phyloP scores from a whole-genome alignment of 2,329 filamentous ascomycete species.

The Pseudopyrenochaeta lycopersici region DNA sequence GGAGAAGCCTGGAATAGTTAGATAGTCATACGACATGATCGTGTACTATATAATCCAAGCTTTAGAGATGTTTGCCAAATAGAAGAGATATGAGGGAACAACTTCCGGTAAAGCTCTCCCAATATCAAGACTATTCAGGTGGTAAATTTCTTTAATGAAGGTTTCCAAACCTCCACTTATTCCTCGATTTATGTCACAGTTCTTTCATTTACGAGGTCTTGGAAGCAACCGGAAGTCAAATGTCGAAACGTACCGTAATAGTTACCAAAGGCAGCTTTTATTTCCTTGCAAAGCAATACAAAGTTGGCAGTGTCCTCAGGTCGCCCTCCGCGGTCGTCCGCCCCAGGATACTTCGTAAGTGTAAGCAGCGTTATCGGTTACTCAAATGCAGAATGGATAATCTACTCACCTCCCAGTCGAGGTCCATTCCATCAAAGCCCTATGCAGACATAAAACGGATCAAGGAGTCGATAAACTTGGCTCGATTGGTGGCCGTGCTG shows the following conservation, averaged over 20 bases:
- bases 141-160: too few species aligned
- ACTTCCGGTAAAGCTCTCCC: not conserved
- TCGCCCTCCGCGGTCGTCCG: constrained; percentile 8
- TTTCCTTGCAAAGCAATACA: not conserved
- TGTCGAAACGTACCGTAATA: constrained; percentile 7
- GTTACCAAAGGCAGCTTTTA: constrained; percentile 12
- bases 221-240: too few species aligned
- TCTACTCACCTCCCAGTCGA: constrained; percentile 52
- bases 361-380: not conserved
- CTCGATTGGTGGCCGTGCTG: constrained; percentile 17
- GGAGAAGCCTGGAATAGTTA: not conserved
- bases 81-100: too few species aligned
- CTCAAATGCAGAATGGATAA: not conserved
- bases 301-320: constrained; percentile 7
- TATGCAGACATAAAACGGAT: constrained; percentile 52
- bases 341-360: constrained; percentile 12
- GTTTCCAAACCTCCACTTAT: too few species aligned
- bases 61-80: too few species aligned
- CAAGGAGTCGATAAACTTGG: constrained; percentile 47
- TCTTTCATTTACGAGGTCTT: too few species aligned
- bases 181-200: too few species aligned
- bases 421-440: constrained; percentile 55
- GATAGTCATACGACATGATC: not conserved
- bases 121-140: too few species aligned
- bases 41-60: not conserved